Conservation (phyloP, 2,329 filamentous ascomycete genomes). For the Aurifilum marmelostoma region DNA sequence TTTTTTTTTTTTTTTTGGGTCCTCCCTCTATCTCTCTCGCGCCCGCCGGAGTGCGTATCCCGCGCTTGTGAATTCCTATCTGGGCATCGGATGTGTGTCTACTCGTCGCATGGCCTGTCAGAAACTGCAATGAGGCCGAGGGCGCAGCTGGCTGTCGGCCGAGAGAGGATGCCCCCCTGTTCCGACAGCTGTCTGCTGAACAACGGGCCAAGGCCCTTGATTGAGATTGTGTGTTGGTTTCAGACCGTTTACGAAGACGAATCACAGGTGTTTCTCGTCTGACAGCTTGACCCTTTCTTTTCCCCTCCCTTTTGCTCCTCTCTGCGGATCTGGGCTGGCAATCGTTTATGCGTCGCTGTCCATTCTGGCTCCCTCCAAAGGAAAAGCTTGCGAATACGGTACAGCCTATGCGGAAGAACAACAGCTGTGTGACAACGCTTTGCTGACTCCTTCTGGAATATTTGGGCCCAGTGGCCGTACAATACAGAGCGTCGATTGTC, state of each 20-base stretch:
- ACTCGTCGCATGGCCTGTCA: background rate
- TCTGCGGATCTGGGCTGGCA: slow-evolving; percentile 4
- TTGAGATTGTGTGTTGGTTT: background rate
- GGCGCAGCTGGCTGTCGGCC: background rate
- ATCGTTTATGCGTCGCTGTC: background rate
- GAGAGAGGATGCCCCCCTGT: background rate
- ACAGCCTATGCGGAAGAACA: background rate
- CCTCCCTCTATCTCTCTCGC: background rate
- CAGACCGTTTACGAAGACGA: background rate
- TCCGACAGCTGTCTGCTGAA: slow-evolving; percentile 1
- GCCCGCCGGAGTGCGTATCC: background rate
- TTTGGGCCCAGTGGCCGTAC: background rate
- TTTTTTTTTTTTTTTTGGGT: too few species aligned
- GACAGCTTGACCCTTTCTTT: background rate
- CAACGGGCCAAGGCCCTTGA: background rate
- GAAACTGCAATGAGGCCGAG: background rate
- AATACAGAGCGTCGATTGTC: background rate
- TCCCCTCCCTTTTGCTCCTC: background rate
- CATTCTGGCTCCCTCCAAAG: slow-evolving; percentile 2
- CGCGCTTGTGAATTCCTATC: background rate
- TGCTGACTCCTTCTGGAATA: background rate
- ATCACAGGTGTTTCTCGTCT: background rate
- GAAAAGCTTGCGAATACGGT: slow-evolving; percentile 19
- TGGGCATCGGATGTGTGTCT: background rate
- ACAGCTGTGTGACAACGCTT: background rate